Base-by-base conservation (phyloP, 208 protist genomes). In the Acanthamoeba castellanii region DNA sequence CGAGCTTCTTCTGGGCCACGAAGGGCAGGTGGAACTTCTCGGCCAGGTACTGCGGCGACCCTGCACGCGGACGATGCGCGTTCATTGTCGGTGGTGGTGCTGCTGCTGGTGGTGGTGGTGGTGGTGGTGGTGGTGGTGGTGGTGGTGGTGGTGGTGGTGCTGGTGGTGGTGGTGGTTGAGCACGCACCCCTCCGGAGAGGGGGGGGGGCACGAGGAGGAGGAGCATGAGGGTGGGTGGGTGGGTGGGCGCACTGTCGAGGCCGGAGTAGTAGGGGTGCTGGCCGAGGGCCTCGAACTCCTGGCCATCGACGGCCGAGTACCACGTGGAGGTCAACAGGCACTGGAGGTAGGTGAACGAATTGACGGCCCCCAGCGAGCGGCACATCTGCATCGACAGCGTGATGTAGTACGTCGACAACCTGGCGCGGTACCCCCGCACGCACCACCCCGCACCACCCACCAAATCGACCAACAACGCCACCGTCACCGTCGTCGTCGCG, bases 311-410 rank as follows among this genome's bases (percentile, higher is more conserved):
- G 14, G 72, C 32, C 72, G 32, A 50, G 72, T 37, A 37, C 37
- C 32, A 81, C 32, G 14, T 22, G 42, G 42, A 81, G 72, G 42
- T 20, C 8, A 50, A 20, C 72, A 81, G 3, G 25, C 37, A 81
- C 42, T 47, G 72, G 37, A 81, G 32, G 25, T 81, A 81, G 7
- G 18, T 20, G 30, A 50, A 81, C 4, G 72, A 50, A 16, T 81
- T 81, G 13, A 50, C 20, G 32, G 72, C 42, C 25, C 42, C 42
- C 37, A 47, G 32, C 32, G 72, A 37, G 32, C 42, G 32, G 22
- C 72, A 81, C 42, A 81, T 81, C 72, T 81, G 72, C 72, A 81
- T 50, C 13, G 72, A 37, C 14, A 81, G 25, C 14, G 72, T 22
- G 32, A 47, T 81, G 72, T 81, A 32, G 42, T 81, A 81, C 22